phyloP scores from a whole-genome alignment of 163 green algal genomes.

The Coccomyxa subellipsoidea region DNA sequence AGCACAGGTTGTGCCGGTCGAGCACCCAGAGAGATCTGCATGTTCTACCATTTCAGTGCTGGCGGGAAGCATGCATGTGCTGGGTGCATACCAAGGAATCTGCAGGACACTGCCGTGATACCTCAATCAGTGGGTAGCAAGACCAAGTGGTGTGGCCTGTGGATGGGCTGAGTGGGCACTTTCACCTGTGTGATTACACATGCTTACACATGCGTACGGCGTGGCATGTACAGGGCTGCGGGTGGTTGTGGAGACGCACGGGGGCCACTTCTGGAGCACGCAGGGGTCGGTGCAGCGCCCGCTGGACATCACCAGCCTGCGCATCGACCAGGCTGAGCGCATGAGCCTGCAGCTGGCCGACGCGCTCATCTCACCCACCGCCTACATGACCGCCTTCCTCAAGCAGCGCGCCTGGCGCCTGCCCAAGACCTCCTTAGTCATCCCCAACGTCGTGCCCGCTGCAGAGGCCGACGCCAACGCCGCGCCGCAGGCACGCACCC shows the following conservation, averaged over 20 bases:
- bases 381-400: conserved; percentile 23
- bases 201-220: not conserved
- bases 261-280: conserved; percentile 23
- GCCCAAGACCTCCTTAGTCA: conserved; percentile 1
- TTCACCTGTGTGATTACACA: not conserved
- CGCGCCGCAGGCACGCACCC: not conserved
- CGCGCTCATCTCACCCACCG: conserved; percentile 16
- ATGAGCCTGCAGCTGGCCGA: conserved; percentile 13
- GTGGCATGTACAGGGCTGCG: conserved; percentile 7
- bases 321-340: conserved; percentile 20
- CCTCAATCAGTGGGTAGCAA: too few relatives aligned
- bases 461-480: not conserved
- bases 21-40: too few relatives aligned
- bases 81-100: too few relatives aligned
- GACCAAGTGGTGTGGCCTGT: too few relatives aligned
- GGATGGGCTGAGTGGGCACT: not conserved
- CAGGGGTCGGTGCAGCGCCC: not conserved
- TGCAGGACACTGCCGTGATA: too few relatives aligned
- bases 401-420: conserved; percentile 21
- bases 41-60: too few relatives aligned
- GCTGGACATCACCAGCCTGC: conserved; percentile 18
- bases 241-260: conserved; percentile 25
- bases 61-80: too few relatives aligned
- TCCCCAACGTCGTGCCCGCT: conserved; percentile 20
- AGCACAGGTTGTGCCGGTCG: too few relatives aligned